Conservation (phyloP, 495 filamentous ascomycete genomes). For the Lineolata rhizophorae region DNA sequence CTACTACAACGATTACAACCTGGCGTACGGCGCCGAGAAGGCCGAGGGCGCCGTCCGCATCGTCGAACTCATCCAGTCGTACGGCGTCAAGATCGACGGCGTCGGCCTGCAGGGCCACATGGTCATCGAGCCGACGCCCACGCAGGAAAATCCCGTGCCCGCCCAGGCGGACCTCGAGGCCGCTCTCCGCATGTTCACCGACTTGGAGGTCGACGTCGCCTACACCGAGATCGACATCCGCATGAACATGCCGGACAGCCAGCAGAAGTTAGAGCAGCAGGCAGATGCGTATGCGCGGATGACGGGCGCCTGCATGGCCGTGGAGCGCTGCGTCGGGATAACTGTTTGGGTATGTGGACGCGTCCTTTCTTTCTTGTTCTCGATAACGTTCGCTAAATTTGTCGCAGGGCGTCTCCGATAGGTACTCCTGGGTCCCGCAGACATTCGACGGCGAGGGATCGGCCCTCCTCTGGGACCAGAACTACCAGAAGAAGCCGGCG, state of each 20-base stretch:
- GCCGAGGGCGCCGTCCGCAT: conserved; percentile 4
- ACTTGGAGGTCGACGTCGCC: conserved; percentile 27
- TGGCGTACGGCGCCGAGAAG: conserved; percentile 1
- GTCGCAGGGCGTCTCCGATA: conserved; percentile 48
- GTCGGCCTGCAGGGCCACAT: conserved; percentile 48
- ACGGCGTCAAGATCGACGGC: conserved; percentile 50
- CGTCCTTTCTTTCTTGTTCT: too few relatives aligned
- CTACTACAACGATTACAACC: conserved; percentile 52
- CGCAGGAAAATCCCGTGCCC: conserved; percentile 22
- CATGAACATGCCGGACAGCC: neutral
- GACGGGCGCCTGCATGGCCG: conserved; percentile 37
- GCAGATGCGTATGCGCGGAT: conserved; percentile 37
- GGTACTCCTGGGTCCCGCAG: conserved; percentile 17
- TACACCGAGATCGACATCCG: conserved; percentile 44
- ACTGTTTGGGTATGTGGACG: too few relatives aligned
- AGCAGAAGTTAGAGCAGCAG: conserved; percentile 22
- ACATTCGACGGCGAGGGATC: conserved; percentile 30
- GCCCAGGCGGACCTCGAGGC: conserved; percentile 30
- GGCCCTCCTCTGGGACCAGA: conserved; percentile 34
- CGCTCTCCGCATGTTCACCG: conserved; percentile 3
- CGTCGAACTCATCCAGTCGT: conserved; percentile 18
- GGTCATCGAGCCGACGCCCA: conserved; percentile 18
- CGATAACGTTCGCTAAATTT: too few relatives aligned
- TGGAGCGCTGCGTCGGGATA: conserved; percentile 46
- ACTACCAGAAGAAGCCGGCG: conserved; percentile 38